Base-by-base conservation (phyloP, 768 basidiomycete species). In the Cyclocybe cylindracea region DNA sequence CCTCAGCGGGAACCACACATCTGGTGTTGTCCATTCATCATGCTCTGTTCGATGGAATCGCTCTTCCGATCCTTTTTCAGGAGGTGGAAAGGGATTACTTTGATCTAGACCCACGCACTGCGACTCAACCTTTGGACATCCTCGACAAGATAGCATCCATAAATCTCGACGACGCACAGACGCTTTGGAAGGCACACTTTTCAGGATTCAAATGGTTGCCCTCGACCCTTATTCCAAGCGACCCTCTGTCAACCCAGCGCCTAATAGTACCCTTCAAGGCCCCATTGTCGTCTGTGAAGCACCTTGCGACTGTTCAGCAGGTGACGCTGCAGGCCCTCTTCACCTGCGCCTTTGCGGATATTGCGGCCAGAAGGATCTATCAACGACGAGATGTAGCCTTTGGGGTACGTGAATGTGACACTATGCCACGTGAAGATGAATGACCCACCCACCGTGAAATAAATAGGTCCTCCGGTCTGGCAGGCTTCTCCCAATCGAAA, bases 391-490 rank as follows among this genome's bases (percentile, higher is more conserved):
- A 71, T 55, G 58, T 71, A 39, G 55, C 56, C n/a, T 69, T 71
- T 47, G 70, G 70, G 8, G 70, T 71, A 45, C 34, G 70, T 66
- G 3, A n/a, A 44, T 46, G 18, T 14, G 11, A 32, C 7, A 10
- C 16, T 44, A n/a, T 43, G 10, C 29, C 13, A 11, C 19, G 14
- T 16, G 16, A 31, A 19, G 19, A 11, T 39, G 16, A 44, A n/a
- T 44, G 24, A 50, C 32, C 44, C 36, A 19, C 32, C 43, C 29
- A 46, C 39, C 39, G n/a, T 9, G 24, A 7, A 14, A 29, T 39
- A 10, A 24, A 10, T 45, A 72, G 70, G 63, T 69, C 9, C 65
- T 72, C 31, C 69, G 70, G 39, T 72, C 70, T 16, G 70, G 70
- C 4, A 60, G 70, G 13, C 51, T 72, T n/a, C 53, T 69, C 3